Conservation (phyloP, 768 basidiomycete species). For the Plicaturopsis crispa region DNA sequence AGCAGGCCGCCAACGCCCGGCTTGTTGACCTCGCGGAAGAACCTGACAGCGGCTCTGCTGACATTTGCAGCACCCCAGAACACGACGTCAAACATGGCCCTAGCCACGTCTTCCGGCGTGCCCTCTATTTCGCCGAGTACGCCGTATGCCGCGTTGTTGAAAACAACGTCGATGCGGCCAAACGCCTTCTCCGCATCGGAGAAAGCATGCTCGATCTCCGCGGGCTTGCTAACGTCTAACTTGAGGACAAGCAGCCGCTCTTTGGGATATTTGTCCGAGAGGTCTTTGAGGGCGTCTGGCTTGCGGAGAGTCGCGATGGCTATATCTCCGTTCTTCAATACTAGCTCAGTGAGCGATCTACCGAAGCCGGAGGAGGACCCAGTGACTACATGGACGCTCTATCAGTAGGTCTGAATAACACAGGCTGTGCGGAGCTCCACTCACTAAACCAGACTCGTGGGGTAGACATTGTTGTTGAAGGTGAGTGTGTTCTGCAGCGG, state of each 20-base stretch:
- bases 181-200: slow-evolving; percentile 16
- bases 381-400: slow-evolving; percentile 1
- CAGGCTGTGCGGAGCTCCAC: neutral
- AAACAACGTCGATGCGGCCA: slow-evolving; percentile 28
- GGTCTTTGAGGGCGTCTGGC: slow-evolving; percentile 20
- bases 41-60: slow-evolving; percentile 20
- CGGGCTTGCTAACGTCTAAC: slow-evolving; percentile 22
- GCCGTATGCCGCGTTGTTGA: slow-evolving; percentile 24
- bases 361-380: slow-evolving; percentile 25
- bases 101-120: slow-evolving; percentile 13
- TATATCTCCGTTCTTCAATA: slow-evolving; percentile 24
- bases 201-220: slow-evolving; percentile 20
- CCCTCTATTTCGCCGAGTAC: slow-evolving; percentile 15
- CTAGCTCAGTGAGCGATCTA: slow-evolving; percentile 19
- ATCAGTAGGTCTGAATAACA: neutral
- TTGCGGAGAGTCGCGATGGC: slow-evolving; percentile 26
- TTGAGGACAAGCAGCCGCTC: slow-evolving; percentile 19
- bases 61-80: slow-evolving; percentile 25
- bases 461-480: neutral
- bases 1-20: slow-evolving; percentile 24
- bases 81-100: slow-evolving; percentile 15
- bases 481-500: too few relatives aligned
- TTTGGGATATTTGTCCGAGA: slow-evolving; percentile 15
- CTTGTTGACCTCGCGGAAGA: slow-evolving; percentile 29
- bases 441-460: neutral